Evolutionary conservation across 2,329 filamentous ascomycete species (phyloP), one percentile per base, ranked within the genome.

Genomic region (Fusarium sp.): DNA sequence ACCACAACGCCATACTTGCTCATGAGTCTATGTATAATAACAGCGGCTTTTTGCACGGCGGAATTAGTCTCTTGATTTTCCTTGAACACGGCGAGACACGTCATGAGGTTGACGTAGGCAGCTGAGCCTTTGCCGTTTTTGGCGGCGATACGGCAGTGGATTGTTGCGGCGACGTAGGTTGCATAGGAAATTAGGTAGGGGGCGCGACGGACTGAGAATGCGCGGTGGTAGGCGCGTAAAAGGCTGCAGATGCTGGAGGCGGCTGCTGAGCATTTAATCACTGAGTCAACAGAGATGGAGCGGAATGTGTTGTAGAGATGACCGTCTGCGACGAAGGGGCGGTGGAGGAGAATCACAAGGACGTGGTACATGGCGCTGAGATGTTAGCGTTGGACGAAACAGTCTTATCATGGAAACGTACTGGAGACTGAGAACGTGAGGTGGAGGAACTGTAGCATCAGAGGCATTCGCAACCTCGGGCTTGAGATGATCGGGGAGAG

Each of bases 111-210:
- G 6, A 75, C 68, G 64, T 85, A 81, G 0, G 84, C 82, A 8
- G 82, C 80, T 1, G 83, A 85, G 0, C 79, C 79, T 0, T 75
- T 76, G 13, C 81, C 80, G 14, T 84, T 81, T 47, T 85, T 84
- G 7, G 87, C 85, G 1, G 87, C 86, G 11, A 86, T 85, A 7
- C 86, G 85, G 1, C 84, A 84, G 56, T 86, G 84, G 24, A 89
- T 88, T 0, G 86, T 89, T 0, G 86, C 86, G 8, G 83, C 83
- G 2, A 88, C 86, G 64, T 89, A 90, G 0, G 86, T 88, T 0
- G 88, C 86, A 73, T 90, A 90, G 0, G 85, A 87, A 24, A 89
- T 83, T 3, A 89, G 78, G 61, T 89, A 89, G 0, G 87, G 87
- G 0, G 87, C 85, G 16, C 82, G 78, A 16, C 81, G 78, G 4